Evolutionary conservation across 306 rosid species (phyloP).

Genomic region (Castanea mollissima): DNA sequence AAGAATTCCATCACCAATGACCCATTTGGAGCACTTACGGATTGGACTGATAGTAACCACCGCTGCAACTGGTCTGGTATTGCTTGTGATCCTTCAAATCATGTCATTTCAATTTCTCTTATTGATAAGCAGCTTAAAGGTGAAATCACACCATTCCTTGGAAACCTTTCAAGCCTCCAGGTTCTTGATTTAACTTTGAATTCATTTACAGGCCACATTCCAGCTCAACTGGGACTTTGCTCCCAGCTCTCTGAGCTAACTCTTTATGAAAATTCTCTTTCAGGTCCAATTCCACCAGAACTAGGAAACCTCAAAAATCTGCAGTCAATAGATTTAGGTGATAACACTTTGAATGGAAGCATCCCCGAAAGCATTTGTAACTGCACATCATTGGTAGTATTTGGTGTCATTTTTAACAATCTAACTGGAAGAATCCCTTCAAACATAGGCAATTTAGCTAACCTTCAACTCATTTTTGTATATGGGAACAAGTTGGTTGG

Average conservation of each 20-base stretch:
- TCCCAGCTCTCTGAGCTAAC: conserved; percentile 54
- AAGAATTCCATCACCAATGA: conserved; percentile 20
- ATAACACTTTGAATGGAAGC: conserved; percentile 55
- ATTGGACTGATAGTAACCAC: conserved; percentile 47
- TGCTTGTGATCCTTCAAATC: conserved; percentile 51
- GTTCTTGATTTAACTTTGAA: conserved; percentile 69
- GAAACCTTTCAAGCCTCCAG: conserved; percentile 75
- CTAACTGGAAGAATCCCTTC: conserved; percentile 65
- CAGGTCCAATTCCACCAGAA: conserved; percentile 63
- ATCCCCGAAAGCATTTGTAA: conserved; percentile 71
- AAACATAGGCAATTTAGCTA: conserved; percentile 52
- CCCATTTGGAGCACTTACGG: conserved; percentile 22
- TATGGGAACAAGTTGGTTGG: conserved; percentile 53
- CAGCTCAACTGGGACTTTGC: conserved; percentile 55
- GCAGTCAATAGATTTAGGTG: conserved; percentile 47
- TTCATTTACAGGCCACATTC: conserved; percentile 65
- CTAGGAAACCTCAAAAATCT: conserved; percentile 50
- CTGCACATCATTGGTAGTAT: conserved; percentile 51
- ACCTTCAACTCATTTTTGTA: conserved; percentile 36
- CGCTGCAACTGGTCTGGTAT: conserved; percentile 85
- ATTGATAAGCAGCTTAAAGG: conserved; percentile 57
- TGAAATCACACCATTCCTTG: conserved; percentile 66
- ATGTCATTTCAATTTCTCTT: conserved; percentile 55
- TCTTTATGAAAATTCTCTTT: conserved; percentile 50
- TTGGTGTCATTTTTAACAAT: conserved; percentile 47